A percentile compares a stretch with the other conserved stretches of the same genome.
phyloP scores from a whole-genome alignment of 1,284 basidiomycete genomes.

The Serendipita sp. region DNA sequence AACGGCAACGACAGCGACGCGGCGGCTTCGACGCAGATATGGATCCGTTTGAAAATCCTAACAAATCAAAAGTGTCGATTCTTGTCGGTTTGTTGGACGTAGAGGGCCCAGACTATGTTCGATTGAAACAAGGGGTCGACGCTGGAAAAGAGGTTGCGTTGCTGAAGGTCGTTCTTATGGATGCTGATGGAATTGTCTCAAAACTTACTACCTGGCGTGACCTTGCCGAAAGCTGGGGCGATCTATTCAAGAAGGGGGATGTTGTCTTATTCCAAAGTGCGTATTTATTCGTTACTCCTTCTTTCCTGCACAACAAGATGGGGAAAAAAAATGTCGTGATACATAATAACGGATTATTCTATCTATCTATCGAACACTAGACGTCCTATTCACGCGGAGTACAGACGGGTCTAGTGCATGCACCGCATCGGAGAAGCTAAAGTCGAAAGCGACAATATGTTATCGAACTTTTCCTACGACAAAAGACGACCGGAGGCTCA shows the following conservation, averaged over 20 bases:
- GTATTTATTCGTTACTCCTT: conserved; percentile 18
- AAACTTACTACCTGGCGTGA: conserved; percentile 65
- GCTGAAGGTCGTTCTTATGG: conserved; percentile 51
- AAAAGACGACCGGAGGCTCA: conserved; percentile 40
- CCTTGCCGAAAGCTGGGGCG: conserved; percentile 55
- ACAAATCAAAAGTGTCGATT: conserved; percentile 33
- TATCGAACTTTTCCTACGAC: conserved; percentile 58
- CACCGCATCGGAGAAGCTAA: conserved; percentile 48
- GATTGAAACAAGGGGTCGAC: conserved; percentile 47
- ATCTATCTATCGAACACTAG: conserved; percentile 30
- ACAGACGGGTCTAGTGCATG: conserved; percentile 19
- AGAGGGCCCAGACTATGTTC: conserved; percentile 53
- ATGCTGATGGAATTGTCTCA: conserved; percentile 47
- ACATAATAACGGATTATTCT: background rate
- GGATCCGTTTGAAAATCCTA: background rate
- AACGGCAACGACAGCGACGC: too few species aligned
- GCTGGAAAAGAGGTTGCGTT: conserved; percentile 51
- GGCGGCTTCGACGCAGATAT: background rate
- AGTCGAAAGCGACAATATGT: conserved; percentile 48
- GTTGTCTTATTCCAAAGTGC: conserved; percentile 50
- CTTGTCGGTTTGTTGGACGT: conserved; percentile 55
- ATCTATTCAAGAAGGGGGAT: conserved; percentile 33
- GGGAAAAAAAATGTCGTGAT: too few species aligned
- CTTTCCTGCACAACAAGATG: background rate
- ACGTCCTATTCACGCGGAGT: background rate